Evolutionary conservation across 2,329 filamentous ascomycete genomes (phyloP).

Genomic region (Apiospora marii): DNA sequence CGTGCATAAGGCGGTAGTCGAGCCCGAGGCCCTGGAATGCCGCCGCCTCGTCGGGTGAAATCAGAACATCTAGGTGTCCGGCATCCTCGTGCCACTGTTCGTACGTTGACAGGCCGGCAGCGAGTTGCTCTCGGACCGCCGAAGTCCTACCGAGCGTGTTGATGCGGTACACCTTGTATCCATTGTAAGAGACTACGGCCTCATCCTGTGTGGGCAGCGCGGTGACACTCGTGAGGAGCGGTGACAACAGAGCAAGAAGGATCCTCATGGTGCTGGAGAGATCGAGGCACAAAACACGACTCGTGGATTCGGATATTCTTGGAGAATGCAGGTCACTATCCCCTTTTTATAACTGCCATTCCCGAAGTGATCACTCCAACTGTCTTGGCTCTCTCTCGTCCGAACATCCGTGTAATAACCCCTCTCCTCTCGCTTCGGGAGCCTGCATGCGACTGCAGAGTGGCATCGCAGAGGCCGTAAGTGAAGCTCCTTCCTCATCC

Average conservation of each 20-base stretch:
- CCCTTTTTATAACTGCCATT: not conserved
- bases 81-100: slow-evolving; percentile 37
- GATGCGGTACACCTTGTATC: slow-evolving; percentile 54
- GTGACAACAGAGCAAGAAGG: not conserved
- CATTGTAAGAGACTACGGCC: slow-evolving; percentile 48
- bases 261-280: not conserved
- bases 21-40: slow-evolving; percentile 42
- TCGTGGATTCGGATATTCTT: not conserved
- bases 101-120: slow-evolving; percentile 32
- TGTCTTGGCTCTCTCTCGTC: not conserved
- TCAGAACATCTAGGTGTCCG: slow-evolving; percentile 43
- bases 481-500: not conserved
- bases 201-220: not conserved
- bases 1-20: slow-evolving; percentile 40
- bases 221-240: slow-evolving; percentile 24
- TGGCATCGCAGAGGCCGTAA: not conserved
- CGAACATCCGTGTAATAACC: not conserved
- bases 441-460: not conserved
- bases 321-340: not conserved
- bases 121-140: slow-evolving; percentile 44
- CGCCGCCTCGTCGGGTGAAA: slow-evolving; percentile 40
- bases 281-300: not conserved
- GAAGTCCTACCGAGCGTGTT: slow-evolving; percentile 51
- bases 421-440: not conserved
- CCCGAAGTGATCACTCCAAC: not conserved